Base-by-base conservation (phyloP, 495 filamentous ascomycete species). In the Trichoderma erinaceum region DNA sequence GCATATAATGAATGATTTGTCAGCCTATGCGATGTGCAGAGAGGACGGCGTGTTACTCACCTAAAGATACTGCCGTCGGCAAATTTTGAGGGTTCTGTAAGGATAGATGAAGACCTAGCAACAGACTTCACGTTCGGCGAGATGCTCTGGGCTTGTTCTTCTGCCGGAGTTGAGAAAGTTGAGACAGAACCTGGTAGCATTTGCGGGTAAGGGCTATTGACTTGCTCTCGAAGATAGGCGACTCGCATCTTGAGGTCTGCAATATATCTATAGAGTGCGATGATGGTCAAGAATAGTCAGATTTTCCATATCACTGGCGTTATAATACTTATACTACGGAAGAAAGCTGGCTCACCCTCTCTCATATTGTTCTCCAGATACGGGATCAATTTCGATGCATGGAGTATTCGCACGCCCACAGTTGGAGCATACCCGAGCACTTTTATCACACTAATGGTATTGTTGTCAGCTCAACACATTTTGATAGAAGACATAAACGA, bases 341-440 rank as follows among this genome's bases (percentile, higher is more conserved):
- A 48, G 7, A 48, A 38, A 38, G 35, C n/a, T 18, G 44, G n/a
- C 50, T 56, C 21, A 56, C 50, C 50, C 50, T 56, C 50, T 56
- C 50, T 56, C 50, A 23, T 56, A 56, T 23, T 56, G 50, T n/a
- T 25, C n/a, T n/a, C 50, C 50, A 56, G 50, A 56, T 16, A 56
- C n/a, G 16, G 50, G 21, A 25, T 56, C 50, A 11, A 56, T 56
- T 23, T 56, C 50, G 16, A 56, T 56, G 21, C 50, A 56, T 21
- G 50, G n/a, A 11, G n/a, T 56, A 16, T 12, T 56, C 21, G 50
- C 50, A n/a, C 50, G 50, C 18, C 25, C 50, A 12, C 50, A 56
- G 50, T 56, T 56, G 50, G 50, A n/a, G n/a, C 50, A 56, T n/a
- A 56, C 50, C 21, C 50, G 50, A 56, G 50, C 50, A 25, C 21